Evolutionary conservation across 306 rosid species (phyloP).

Genomic region (Mucuna pruriens): DNA sequence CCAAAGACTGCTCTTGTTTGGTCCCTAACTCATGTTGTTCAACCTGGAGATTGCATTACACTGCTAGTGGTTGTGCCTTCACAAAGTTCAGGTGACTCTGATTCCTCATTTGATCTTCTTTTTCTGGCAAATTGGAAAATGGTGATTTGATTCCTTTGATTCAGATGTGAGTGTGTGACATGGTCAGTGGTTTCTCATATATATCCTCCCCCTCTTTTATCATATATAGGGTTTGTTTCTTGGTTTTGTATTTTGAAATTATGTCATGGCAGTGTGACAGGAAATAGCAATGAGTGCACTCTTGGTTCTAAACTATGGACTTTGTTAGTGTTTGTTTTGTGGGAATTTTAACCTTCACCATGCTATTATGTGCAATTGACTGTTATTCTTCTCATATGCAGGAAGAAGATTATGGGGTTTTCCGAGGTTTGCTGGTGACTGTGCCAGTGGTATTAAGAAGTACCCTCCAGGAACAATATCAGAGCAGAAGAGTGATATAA

Average conservation of each 20-base stretch:
- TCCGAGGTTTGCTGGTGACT: slow-evolving; percentile 94
- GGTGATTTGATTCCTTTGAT: slow-evolving; percentile 3
- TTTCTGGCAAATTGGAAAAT: slow-evolving; percentile 8
- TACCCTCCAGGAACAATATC: slow-evolving; percentile 66
- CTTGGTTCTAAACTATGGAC: not conserved
- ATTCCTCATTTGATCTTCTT: slow-evolving; percentile 15
- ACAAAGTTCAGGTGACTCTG: slow-evolving; percentile 73
- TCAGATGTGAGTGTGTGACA: not conserved
- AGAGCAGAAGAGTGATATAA: slow-evolving; percentile 81
- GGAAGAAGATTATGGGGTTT: slow-evolving; percentile 93
- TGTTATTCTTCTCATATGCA: slow-evolving; percentile 41
- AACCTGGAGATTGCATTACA: slow-evolving; percentile 95
- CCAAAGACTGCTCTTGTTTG: slow-evolving; percentile 94
- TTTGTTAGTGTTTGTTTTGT: not conserved
- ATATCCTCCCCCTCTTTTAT: not conserved
- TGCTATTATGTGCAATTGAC: slow-evolving; percentile 13
- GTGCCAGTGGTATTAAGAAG: slow-evolving; percentile 80
- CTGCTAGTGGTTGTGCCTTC: slow-evolving; percentile 93
- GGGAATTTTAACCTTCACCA: not conserved
- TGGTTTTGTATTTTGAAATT: slow-evolving; percentile 6
- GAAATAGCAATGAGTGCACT: not conserved
- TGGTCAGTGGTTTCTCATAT: not conserved
- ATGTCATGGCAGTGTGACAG: slow-evolving; percentile 1
- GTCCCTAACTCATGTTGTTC: slow-evolving; percentile 98
- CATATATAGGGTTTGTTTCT: not conserved